These are phyloP conservation scores for Parastagonospora avenae DNA, from an alignment of 2,329 filamentous ascomycete species.

Conservation along the genomic window DNA sequence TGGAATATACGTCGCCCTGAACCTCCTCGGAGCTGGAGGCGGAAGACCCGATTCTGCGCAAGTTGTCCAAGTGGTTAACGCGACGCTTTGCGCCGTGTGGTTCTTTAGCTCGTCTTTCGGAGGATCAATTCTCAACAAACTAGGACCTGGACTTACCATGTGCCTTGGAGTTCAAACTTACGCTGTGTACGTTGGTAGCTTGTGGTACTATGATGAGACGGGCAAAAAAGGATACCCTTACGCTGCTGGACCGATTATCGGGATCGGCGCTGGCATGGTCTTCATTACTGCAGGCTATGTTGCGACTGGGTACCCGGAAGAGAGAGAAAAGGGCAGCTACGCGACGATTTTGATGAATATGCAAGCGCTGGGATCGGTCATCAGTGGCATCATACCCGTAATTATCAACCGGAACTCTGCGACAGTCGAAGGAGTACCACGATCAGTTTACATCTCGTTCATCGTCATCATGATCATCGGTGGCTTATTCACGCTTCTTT, in stretches of 20 bases:
- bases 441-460: conserved; percentile 38
- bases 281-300: conserved; percentile 41
- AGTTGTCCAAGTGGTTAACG: conserved; percentile 39
- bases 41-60: conserved; percentile 37
- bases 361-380: conserved; percentile 35
- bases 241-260: conserved; percentile 36
- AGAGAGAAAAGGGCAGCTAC: conserved; percentile 36
- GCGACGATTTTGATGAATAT: conserved; percentile 40
- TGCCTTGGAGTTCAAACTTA: conserved; percentile 40
- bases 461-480: conserved; percentile 37
- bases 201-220: conserved; percentile 41
- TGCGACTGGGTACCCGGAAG: conserved; percentile 37
- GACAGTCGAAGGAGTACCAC: conserved; percentile 34
- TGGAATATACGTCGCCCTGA: conserved; percentile 39
- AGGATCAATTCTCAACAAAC: conserved; percentile 38
- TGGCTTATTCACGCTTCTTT: conserved; percentile 27
- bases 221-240: conserved; percentile 39
- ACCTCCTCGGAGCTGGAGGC: conserved; percentile 37
- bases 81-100: conserved; percentile 40
- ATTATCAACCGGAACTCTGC: conserved; percentile 37
- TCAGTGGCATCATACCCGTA: conserved; percentile 39
- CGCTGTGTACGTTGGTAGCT: conserved; percentile 36
- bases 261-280: conserved; percentile 40
- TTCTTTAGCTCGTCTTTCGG: conserved; percentile 42
- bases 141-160: conserved; percentile 38